Evolutionary conservation across 805 yeast species (phyloP).

Genomic region (Trichomonascus vanleenenianus): DNA sequence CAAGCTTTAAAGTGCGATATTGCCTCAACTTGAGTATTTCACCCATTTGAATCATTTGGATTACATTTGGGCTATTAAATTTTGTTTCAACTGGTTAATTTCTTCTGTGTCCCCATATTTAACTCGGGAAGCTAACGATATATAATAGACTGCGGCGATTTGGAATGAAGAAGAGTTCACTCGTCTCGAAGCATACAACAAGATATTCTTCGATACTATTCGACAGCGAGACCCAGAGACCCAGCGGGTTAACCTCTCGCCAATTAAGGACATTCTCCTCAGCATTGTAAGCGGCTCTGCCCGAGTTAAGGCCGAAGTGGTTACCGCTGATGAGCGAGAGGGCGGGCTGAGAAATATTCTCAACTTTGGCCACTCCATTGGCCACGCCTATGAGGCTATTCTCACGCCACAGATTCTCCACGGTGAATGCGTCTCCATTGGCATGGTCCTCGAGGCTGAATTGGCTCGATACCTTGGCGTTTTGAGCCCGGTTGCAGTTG

Average conservation of each 20-base stretch:
- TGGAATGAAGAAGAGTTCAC: slow-evolving; percentile 89
- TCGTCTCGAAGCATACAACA: slow-evolving; percentile 72
- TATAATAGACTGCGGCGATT: slow-evolving; percentile 73
- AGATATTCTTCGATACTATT: slow-evolving; percentile 60
- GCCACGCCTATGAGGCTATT: slow-evolving; percentile 98
- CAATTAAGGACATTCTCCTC: slow-evolving; percentile 66
- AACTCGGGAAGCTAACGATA: too few relatives aligned
- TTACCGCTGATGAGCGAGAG: slow-evolving; percentile 89
- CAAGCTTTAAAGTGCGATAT: too few relatives aligned
- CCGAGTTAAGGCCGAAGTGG: slow-evolving; percentile 88
- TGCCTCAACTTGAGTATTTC: too few relatives aligned
- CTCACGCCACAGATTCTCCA: slow-evolving; percentile 93
- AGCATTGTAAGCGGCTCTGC: slow-evolving; percentile 80
- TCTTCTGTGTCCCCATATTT: too few relatives aligned
- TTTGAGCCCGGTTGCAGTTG: slow-evolving; percentile 86
- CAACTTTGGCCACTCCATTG: slow-evolving; percentile 95
- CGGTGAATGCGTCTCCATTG: slow-evolving; percentile 99
- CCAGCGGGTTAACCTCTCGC: slow-evolving; percentile 52
- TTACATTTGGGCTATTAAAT: background rate
- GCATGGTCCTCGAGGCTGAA: slow-evolving; percentile 92
- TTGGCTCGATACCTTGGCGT: slow-evolving; percentile 86
- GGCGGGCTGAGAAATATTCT: slow-evolving; percentile 86
- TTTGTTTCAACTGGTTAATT: too few relatives aligned
- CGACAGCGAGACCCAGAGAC: slow-evolving; percentile 35
- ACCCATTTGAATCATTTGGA: background rate